A percentile compares a stretch with the other conserved stretches of the same genome.
These are phyloP conservation scores for Stagonosporopsis cucurbitacearum DNA, from an alignment of 2,329 filamentous ascomycete genomes.

Conservation along the genomic window DNA sequence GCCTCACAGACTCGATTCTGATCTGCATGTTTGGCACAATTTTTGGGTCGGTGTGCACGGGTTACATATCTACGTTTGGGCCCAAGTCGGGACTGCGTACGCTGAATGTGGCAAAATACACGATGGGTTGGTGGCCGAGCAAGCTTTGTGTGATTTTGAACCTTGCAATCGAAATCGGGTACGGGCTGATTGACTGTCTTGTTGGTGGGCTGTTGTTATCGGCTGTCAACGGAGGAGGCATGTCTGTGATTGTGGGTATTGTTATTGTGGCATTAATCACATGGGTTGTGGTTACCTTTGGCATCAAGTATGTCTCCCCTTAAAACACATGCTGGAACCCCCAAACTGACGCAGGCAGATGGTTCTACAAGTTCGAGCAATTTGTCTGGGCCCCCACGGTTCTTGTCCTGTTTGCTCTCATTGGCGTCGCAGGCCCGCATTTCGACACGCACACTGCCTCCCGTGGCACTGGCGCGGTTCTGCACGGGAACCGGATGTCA, in stretches of 20 bases:
- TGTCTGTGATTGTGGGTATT: conserved; percentile 66
- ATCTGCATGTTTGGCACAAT: conserved; percentile 32
- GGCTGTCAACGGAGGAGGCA: conserved; percentile 61
- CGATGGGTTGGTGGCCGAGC: conserved; percentile 68
- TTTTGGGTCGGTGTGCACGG: conserved; percentile 30
- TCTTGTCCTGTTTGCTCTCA: conserved; percentile 34
- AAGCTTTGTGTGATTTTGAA: conserved; percentile 64
- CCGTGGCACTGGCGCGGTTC: conserved; percentile 55
- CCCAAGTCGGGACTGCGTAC: conserved; percentile 26
- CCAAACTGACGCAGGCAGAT: background rate
- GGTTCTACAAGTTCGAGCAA: conserved; percentile 37
- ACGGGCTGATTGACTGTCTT: conserved; percentile 64
- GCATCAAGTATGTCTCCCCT: conserved; percentile 20
- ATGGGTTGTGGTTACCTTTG: conserved; percentile 33
- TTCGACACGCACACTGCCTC: conserved; percentile 62
- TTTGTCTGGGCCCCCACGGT: conserved; percentile 36
- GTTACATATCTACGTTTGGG: conserved; percentile 33
- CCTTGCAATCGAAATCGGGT: conserved; percentile 63
- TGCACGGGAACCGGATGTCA: conserved; percentile 64
- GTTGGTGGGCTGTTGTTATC: conserved; percentile 67
- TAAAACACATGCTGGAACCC: background rate
- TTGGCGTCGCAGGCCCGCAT: conserved; percentile 45
- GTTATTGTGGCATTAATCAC: conserved; percentile 58
- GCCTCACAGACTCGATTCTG: conserved; percentile 27
- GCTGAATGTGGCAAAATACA: conserved; percentile 57